Percentiles rank a stretch among this genome's conserved stretches.
phyloP scores from a whole-genome alignment of 805 yeast species.

The Metschnikowia peoriensis region DNA sequence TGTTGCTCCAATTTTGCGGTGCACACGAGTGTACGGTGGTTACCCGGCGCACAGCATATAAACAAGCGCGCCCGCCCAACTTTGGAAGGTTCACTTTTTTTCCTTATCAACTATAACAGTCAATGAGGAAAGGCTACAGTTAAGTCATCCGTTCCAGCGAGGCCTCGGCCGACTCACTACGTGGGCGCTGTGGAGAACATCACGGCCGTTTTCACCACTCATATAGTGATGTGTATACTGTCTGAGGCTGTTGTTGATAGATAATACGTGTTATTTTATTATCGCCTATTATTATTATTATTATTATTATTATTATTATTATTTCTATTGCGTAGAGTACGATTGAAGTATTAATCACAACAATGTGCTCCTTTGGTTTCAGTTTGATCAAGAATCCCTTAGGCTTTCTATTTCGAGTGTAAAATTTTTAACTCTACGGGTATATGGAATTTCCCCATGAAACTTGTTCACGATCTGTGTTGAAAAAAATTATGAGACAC shows the following conservation, averaged over 20 bases:
- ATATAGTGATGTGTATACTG: slow-evolving; percentile 37
- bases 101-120: slow-evolving; percentile 57
- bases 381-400: too few relatives aligned
- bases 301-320: too few relatives aligned
- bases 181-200: slow-evolving; percentile 56
- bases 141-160: slow-evolving; percentile 39
- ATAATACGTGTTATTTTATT: not conserved
- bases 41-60: slow-evolving; percentile 13
- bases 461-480: too few relatives aligned
- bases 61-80: not conserved
- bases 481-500: too few relatives aligned
- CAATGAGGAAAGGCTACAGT: slow-evolving; percentile 50
- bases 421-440: too few relatives aligned
- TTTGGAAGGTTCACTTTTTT: not conserved
- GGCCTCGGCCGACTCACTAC: slow-evolving; percentile 19
- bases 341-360: too few relatives aligned
- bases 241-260: slow-evolving; percentile 37
- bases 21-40: not conserved
- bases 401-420: too few relatives aligned
- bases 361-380: too few relatives aligned
- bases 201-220: slow-evolving; percentile 51
- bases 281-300: too few relatives aligned
- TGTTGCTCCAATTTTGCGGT: not conserved
- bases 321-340: too few relatives aligned
- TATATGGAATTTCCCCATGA: too few relatives aligned